Base-by-base conservation (phyloP, 495 filamentous ascomycete genomes). In the Hypoxylon fragiforme region DNA sequence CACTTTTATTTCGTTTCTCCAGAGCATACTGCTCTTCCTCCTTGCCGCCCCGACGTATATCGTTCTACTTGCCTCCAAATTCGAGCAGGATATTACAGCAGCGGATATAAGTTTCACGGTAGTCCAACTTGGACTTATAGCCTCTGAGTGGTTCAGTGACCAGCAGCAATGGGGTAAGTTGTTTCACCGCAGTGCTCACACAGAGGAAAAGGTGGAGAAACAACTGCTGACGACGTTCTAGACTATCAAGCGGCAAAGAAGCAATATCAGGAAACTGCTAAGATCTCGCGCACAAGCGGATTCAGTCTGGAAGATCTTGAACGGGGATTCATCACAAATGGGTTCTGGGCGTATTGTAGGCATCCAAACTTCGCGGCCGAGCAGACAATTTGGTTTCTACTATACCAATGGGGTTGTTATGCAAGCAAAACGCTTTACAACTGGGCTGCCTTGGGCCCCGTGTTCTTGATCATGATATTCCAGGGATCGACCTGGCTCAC, bases 311-410 rank as follows among this genome's bases (percentile, higher is more conserved):
- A 84, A 56, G 91, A 97, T 52, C 80, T 99, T 1, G 91, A 97
- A 60, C 85, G 95, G 36, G 95, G 95, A 37, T 99, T 99, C 69
- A 80, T 88, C 39, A 86, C 90, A 28, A 83, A 77, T 2, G 95
- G 95, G 0, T 76, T 99, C 15, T 99, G 87, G 86, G 85, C 84
- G 0, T 89, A 81, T 66, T 88, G 83, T 50, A 83, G 95, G 7
- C 95, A 99, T 69, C 95, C 95, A 31, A 97, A 97, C 72, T 97
- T 97, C 65, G 82, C 86, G 20, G 88, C 89, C 31, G 95, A 99
- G 70, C 92, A 97, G 73, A 80, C 85, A 20, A 84, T 97, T 66
- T 99, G 95, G 95, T 70, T 95, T 28, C 65, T 80, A 19, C 65
- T 97, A 48, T 97, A 97, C 67, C 77, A 87, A 50, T 99, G 94